Evolutionary conservation across 768 basidiomycete genomes (phyloP).

Genomic region (Collybia mongolica): DNA sequence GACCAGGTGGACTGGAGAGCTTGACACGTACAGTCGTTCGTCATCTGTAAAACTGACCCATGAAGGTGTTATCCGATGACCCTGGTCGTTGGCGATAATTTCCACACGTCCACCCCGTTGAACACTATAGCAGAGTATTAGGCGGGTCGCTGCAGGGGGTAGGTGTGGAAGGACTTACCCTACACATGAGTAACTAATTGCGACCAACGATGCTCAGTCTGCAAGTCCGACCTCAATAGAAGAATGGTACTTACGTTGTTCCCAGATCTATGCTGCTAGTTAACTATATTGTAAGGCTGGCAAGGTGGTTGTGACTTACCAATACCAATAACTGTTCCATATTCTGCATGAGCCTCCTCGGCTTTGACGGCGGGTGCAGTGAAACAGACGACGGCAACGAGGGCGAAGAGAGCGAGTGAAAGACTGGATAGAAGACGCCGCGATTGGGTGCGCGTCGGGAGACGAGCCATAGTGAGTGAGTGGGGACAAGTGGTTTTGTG

Average conservation of each 20-base stretch:
- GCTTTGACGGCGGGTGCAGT: conserved; percentile 64
- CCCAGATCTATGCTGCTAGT: conserved; percentile 65
- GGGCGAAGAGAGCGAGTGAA: conserved; percentile 56
- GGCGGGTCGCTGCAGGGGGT: not conserved
- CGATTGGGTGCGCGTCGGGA: conserved; percentile 59
- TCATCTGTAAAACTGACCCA: conserved; percentile 84
- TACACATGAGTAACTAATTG: conserved; percentile 86
- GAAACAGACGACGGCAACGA: conserved; percentile 72
- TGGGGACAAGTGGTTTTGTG: conserved; percentile 22
- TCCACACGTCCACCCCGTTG: conserved; percentile 85
- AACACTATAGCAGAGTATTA: conserved; percentile 45
- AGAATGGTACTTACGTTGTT: conserved; percentile 62
- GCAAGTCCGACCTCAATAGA: not conserved
- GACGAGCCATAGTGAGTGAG: conserved; percentile 40
- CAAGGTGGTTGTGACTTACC: conserved; percentile 43
- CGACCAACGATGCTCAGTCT: conserved; percentile 22
- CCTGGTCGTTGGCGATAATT: conserved; percentile 89
- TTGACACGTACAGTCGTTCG: conserved; percentile 57
- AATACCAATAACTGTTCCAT: conserved; percentile 93
- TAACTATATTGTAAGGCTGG: not conserved
- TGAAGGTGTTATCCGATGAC: conserved; percentile 86
- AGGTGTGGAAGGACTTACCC: conserved; percentile 56
- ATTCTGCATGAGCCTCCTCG: conserved; percentile 69
- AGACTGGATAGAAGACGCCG: conserved; percentile 56
- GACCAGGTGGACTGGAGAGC: not conserved